Percentiles rank a stretch among this genome's conserved stretches.
Conservation (phyloP, 2,329 filamentous ascomycete genomes). For the Rasamsonia emersonii region DNA sequence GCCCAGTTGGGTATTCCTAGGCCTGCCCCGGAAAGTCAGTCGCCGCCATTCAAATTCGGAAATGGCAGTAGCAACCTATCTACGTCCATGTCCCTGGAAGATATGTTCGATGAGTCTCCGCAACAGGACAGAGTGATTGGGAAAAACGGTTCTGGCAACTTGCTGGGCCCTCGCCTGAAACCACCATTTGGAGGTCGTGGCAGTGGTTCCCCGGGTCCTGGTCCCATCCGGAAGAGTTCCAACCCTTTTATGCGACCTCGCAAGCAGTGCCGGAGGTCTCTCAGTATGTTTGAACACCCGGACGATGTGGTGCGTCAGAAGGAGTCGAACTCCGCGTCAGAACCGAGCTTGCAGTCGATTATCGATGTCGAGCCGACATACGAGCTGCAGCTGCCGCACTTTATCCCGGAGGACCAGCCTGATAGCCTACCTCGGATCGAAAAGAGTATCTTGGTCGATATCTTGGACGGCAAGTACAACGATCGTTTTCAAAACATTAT, state of each 20-base stretch:
- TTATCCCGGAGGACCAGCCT: constrained; percentile 66
- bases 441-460: constrained; percentile 70
- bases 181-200: constrained; percentile 56
- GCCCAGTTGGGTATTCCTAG: constrained; percentile 57
- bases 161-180: constrained; percentile 54
- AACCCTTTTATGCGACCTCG: constrained; percentile 64
- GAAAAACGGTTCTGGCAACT: constrained; percentile 49
- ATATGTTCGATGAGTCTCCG: constrained; percentile 75
- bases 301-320: constrained; percentile 80
- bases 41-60: constrained; percentile 70
- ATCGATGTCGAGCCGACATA: constrained; percentile 75
- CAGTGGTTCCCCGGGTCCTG: constrained; percentile 66
- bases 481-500: constrained; percentile 70
- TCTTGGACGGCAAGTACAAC: constrained; percentile 77
- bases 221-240: constrained; percentile 61
- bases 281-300: constrained; percentile 97
- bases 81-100: constrained; percentile 61
- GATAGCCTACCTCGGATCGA: constrained; percentile 85
- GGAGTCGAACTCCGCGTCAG: constrained; percentile 48
- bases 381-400: constrained; percentile 71
- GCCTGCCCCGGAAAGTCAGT: constrained; percentile 53
- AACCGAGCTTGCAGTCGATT: constrained; percentile 59
- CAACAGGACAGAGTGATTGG: constrained; percentile 59
- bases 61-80: constrained; percentile 44
- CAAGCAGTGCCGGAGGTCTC: constrained; percentile 80